Percentiles rank a stretch among this genome's conserved stretches.
Evolutionary conservation across 495 filamentous ascomycete genomes (phyloP).

Genomic region (Immersiella caudata): DNA sequence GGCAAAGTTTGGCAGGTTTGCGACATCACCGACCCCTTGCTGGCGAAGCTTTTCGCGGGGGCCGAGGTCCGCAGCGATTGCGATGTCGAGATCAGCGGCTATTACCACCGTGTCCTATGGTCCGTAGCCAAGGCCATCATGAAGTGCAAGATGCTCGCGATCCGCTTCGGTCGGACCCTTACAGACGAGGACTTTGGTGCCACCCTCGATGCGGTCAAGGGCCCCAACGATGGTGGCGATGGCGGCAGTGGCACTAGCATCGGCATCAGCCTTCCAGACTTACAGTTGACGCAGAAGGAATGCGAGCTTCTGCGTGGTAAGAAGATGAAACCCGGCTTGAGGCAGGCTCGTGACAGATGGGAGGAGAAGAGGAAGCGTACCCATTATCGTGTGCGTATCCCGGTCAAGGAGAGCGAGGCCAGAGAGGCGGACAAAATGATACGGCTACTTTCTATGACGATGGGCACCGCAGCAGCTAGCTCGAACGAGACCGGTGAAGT

Average conservation of each 20-base stretch:
- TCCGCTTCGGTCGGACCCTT: slow-evolving; percentile 47
- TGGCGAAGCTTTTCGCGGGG: slow-evolving; percentile 56
- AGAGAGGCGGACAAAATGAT: slow-evolving; percentile 41
- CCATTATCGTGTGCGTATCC: slow-evolving; percentile 41
- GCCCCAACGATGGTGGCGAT: slow-evolving; percentile 37
- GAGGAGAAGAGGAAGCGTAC: slow-evolving; percentile 31
- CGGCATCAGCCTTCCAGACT: slow-evolving; percentile 54
- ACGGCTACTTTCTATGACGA: slow-evolving; percentile 23
- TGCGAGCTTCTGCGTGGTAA: slow-evolving; percentile 35
- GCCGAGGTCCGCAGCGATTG: slow-evolving; percentile 51
- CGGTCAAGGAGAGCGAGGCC: slow-evolving; percentile 42
- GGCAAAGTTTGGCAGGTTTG: slow-evolving; percentile 92
- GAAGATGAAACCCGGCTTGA: slow-evolving; percentile 33
- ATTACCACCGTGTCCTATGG: slow-evolving; percentile 76
- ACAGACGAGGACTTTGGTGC: slow-evolving; percentile 55
- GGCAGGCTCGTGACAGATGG: slow-evolving; percentile 28
- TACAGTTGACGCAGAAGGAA: slow-evolving; percentile 54
- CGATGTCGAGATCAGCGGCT: slow-evolving; percentile 70
- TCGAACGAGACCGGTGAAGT: background rate
- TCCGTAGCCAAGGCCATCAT: slow-evolving; percentile 82
- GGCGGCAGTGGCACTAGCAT: slow-evolving; percentile 46
- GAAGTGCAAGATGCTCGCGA: slow-evolving; percentile 72
- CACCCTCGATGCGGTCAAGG: slow-evolving; percentile 44
- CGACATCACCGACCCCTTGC: slow-evolving; percentile 81
- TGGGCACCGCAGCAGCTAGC: background rate